Conservation (phyloP, 371 early-diverging fungal genomes). For the Mortierella sp. region DNA sequence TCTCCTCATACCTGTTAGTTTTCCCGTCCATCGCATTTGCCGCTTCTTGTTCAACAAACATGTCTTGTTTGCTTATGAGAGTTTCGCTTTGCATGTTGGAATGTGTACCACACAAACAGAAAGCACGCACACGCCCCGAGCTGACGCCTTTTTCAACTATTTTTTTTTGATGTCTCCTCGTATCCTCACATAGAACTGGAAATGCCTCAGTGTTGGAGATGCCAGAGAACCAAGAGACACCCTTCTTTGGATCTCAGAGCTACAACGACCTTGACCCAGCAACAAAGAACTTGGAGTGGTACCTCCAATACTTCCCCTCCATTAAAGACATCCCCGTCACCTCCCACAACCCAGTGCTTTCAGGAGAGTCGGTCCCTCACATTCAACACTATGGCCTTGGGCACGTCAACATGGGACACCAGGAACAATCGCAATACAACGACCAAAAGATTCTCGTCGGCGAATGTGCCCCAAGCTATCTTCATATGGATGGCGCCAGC, state of each 20-base stretch:
- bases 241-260: slow-evolving; percentile 54
- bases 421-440: slow-evolving; percentile 38
- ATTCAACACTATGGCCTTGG: slow-evolving; percentile 57
- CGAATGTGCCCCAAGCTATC: slow-evolving; percentile 53
- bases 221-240: slow-evolving; percentile 41
- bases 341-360: slow-evolving; percentile 42
- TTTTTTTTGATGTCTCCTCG: neutral
- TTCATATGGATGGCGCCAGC: slow-evolving; percentile 53
- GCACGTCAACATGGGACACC: slow-evolving; percentile 57
- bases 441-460: slow-evolving; percentile 53
- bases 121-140: slow-evolving; percentile 2
- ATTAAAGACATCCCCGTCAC: slow-evolving; percentile 55
- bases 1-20: neutral
- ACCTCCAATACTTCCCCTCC: slow-evolving; percentile 53
- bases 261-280: slow-evolving; percentile 51
- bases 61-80: neutral
- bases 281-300: slow-evolving; percentile 55
- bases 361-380: slow-evolving; percentile 50
- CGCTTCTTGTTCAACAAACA: neutral
- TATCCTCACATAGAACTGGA: slow-evolving; percentile 27
- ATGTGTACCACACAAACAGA: slow-evolving; percentile 4
- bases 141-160: slow-evolving; percentile 9
- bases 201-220: slow-evolving; percentile 42
- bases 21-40: neutral
- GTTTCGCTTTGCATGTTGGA: neutral